Percentiles rank a stretch among this genome's conserved stretches.
These are phyloP conservation scores for Rhodosporidiobolus sp. DNA, from an alignment of 768 basidiomycete genomes.

Conservation along the genomic window DNA sequence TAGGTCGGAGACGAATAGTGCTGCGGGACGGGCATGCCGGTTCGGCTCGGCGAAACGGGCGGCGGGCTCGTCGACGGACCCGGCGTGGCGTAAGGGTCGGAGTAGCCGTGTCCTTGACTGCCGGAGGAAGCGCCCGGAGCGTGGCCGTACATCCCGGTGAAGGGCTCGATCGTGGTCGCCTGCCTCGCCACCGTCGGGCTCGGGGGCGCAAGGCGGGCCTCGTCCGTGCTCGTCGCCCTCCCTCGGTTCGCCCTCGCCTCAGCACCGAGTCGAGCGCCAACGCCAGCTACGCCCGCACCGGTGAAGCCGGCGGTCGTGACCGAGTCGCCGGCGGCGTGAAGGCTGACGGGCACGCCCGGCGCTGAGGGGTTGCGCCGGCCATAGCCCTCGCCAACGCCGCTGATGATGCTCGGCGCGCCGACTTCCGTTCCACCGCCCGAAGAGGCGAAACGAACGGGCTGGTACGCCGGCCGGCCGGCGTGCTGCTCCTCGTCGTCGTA, in stretches of 20 bases:
- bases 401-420: constrained; percentile 43
- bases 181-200: too few species aligned
- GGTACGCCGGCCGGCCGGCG: not conserved
- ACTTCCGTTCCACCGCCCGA: not conserved
- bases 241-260: constrained; percentile 24
- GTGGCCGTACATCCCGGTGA: constrained; percentile 18
- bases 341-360: constrained; percentile 11
- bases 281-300: not conserved
- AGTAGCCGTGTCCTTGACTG: too few species aligned
- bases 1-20: constrained; percentile 6
- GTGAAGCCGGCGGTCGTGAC: not conserved
- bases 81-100: constrained; percentile 6
- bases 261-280: constrained; percentile 5
- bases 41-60: not conserved
- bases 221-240: not conserved
- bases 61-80: not conserved
- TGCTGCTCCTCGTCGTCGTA: not conserved
- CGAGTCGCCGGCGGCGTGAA: not conserved
- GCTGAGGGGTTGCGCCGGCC: constrained; percentile 19
- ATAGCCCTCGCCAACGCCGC: constrained; percentile 45
- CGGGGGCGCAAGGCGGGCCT: not conserved
- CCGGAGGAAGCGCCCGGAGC: not conserved
- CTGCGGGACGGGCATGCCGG: not conserved
- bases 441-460: constrained; percentile 7
- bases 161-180: constrained; percentile 6